Evolutionary conservation across 768 basidiomycete genomes (phyloP).

Genomic region (Tephrocybe rancida): DNA sequence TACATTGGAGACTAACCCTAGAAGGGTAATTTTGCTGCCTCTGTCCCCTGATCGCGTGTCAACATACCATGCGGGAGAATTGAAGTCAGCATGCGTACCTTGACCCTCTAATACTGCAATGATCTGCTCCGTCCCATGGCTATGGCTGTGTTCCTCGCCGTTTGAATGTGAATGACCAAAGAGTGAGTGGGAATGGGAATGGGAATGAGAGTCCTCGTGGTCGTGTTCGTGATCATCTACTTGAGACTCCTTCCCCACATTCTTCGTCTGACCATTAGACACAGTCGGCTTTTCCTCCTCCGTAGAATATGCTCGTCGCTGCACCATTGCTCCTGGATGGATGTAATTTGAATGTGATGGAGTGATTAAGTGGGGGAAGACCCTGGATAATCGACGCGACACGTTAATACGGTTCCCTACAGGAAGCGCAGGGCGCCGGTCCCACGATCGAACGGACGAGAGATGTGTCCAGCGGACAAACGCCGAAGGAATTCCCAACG

Average conservation of each 20-base stretch:
- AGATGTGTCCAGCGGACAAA: conserved; percentile 15
- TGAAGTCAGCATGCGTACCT: conserved; percentile 44
- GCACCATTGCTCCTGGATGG: conserved; percentile 17
- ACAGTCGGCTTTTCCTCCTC: conserved; percentile 4
- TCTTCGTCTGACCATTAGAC: conserved; percentile 3
- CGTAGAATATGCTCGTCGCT: conserved; percentile 25
- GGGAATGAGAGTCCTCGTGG: conserved; percentile 45
- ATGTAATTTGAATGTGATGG: conserved; percentile 2
- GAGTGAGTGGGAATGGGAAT: conserved; percentile 60
- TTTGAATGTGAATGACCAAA: conserved; percentile 71
- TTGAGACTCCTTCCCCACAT: conserved; percentile 10
- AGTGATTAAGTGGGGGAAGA: background rate
- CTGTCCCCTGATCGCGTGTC: conserved; percentile 58
- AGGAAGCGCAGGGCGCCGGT: background rate
- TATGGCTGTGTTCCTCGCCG: conserved; percentile 54
- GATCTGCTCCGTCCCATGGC: conserved; percentile 66
- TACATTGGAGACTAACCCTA: conserved; percentile 85
- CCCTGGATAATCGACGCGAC: conserved; percentile 9
- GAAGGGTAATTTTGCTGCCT: conserved; percentile 81
- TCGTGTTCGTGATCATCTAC: conserved; percentile 18
- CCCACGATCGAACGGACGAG: conserved; percentile 15
- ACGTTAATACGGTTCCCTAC: conserved; percentile 3
- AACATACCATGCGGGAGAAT: background rate
- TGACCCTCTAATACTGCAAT: conserved; percentile 67
- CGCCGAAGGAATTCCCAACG: conserved; percentile 1